Percentiles rank a stretch among this genome's conserved stretches.
Conservation (phyloP, 2,329 filamentous ascomycete genomes). For the Penicillium brasilianum region DNA sequence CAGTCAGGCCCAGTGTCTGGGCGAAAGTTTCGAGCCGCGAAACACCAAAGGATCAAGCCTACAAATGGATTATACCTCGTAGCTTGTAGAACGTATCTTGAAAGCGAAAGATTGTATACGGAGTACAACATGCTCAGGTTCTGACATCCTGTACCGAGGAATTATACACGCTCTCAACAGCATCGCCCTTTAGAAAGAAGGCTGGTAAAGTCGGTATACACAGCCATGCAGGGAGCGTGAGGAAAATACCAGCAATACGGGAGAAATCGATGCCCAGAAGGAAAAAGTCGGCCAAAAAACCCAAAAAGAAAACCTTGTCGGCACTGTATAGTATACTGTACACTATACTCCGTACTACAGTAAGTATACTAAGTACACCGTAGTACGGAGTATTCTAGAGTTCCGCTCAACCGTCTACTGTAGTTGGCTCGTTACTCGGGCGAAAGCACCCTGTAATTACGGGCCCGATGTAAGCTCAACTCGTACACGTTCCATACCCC, state of each 20-base stretch:
- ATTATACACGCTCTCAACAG: no score
- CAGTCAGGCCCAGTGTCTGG: slow-evolving; percentile 2
- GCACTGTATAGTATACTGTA: no score
- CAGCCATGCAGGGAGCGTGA: no score
- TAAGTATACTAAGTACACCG: no score
- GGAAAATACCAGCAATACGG: neutral
- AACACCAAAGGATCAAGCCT: neutral
- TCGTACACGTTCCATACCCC: slow-evolving; percentile 29
- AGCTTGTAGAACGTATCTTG: neutral
- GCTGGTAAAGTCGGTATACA: neutral
- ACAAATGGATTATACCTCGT: neutral
- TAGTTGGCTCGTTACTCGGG: neutral
- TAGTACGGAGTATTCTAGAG: no score
- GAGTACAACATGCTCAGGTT: neutral
- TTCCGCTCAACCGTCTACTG: no score
- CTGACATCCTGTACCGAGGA: neutral
- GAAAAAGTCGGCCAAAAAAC: neutral
- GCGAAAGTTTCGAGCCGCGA: slow-evolving; percentile 5
- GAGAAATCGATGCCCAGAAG: neutral
- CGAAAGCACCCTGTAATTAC: slow-evolving; percentile 21
- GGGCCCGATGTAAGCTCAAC: slow-evolving; percentile 21
- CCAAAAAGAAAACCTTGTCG: neutral
- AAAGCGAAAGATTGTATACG: neutral
- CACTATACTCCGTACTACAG: no score
- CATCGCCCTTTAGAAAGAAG: no score